Conservation (phyloP, 192 early-diverging fungal genomes). For the Backusella macrospora region DNA sequence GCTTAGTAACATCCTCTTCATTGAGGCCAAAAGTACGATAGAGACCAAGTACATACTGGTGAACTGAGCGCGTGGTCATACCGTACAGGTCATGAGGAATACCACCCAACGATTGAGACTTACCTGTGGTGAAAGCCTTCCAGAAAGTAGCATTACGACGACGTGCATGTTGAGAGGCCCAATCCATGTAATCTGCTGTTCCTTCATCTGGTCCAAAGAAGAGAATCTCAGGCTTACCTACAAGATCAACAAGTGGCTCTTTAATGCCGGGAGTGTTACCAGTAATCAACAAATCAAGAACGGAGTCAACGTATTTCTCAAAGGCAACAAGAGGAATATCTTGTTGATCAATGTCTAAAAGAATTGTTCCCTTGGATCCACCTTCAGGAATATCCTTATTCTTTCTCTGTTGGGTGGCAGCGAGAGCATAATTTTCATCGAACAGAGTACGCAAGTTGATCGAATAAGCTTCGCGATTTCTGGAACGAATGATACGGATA, state of each 20-base stretch:
- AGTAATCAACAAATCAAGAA: slow-evolving; percentile 88
- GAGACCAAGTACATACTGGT: slow-evolving; percentile 98
- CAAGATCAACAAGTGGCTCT: slow-evolving; percentile 90
- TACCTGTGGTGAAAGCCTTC: slow-evolving; percentile 99
- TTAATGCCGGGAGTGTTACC: slow-evolving; percentile 97
- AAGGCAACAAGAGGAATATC: slow-evolving; percentile 94
- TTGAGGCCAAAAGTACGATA: slow-evolving; percentile 79
- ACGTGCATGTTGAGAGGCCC: slow-evolving; percentile 95
- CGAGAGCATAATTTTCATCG: slow-evolving; percentile 98
- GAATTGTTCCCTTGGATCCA: slow-evolving; percentile 98
- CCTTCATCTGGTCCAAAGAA: slow-evolving; percentile 99
- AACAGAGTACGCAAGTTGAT: slow-evolving; percentile 96
- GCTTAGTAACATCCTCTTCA: slow-evolving; percentile 85
- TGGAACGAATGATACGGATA: slow-evolving; percentile 96
- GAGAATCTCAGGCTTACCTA: slow-evolving; percentile 94
- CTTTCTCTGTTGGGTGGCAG: slow-evolving; percentile 96
- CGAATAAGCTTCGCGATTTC: slow-evolving; percentile 94
- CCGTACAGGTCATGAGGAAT: slow-evolving; percentile 98
- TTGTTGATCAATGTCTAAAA: slow-evolving; percentile 91
- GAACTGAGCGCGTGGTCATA: slow-evolving; percentile 98
- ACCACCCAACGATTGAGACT: slow-evolving; percentile 92
- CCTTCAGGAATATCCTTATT: slow-evolving; percentile 99
- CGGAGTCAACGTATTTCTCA: slow-evolving; percentile 97
- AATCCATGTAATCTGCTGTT: slow-evolving; percentile 99
- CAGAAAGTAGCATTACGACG: slow-evolving; percentile 91